phyloP scores from a whole-genome alignment of 2,329 filamentous ascomycete species.

The Talaromyces sp. region DNA sequence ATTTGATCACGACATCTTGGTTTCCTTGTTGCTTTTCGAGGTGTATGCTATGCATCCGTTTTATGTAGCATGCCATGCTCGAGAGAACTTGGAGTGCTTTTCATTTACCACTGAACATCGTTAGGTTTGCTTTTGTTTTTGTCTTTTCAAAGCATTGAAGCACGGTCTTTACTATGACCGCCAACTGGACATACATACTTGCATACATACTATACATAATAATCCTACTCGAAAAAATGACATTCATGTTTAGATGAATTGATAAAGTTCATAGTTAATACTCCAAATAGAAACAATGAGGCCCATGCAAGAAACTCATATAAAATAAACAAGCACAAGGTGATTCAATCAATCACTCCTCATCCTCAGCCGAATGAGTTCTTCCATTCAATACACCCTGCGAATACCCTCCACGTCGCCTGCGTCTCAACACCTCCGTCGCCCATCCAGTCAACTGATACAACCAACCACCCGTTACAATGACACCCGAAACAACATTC shows the following conservation, averaged over 20 bases:
- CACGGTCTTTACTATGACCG: not conserved
- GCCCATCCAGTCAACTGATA: conserved; percentile 81
- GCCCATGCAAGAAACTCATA: conserved; percentile 9
- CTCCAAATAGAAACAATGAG: conserved; percentile 3
- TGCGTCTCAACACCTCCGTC: conserved; percentile 48
- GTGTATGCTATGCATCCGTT: not conserved
- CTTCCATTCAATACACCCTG: conserved; percentile 51
- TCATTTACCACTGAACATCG: not conserved
- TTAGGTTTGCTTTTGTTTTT: not conserved
- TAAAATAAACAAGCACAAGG: not conserved
- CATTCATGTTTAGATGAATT: not conserved
- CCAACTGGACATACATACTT: conserved; percentile 5
- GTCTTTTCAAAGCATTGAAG: not conserved
- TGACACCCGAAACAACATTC: conserved; percentile 84
- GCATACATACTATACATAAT: conserved; percentile 11
- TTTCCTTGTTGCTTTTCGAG: not conserved
- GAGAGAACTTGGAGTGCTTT: not conserved
- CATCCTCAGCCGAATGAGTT: conserved; percentile 28
- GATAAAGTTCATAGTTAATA: not conserved
- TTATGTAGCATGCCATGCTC: not conserved
- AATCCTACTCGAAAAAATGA: not conserved
- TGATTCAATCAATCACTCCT: conserved; percentile 17
- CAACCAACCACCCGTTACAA: conserved; percentile 91
- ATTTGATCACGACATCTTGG: conserved; percentile 4
- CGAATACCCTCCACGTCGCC: conserved; percentile 40